Evolutionary conservation across 345 rosid genomes (phyloP).

Genomic region (Aquilaria yunnanensis): DNA sequence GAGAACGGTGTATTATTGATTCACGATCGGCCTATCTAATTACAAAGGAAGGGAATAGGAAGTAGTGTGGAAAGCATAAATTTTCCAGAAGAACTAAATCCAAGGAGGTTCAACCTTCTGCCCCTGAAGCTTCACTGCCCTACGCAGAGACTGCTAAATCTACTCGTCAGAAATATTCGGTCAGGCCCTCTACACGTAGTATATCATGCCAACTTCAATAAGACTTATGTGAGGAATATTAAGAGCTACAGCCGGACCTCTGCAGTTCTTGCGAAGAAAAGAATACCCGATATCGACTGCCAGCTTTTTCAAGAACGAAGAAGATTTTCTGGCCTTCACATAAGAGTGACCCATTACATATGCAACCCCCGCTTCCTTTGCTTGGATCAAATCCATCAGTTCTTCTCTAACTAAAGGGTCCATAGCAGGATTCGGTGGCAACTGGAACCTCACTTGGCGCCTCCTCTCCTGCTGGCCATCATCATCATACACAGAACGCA

Average conservation of each 20-base stretch:
- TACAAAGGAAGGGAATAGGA: too few species aligned
- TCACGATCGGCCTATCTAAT: too few species aligned
- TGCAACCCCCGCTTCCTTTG: constrained; percentile 86
- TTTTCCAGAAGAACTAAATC: too few species aligned
- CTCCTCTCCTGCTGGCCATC: constrained; percentile 53
- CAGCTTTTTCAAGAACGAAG: constrained; percentile 63
- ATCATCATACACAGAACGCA: constrained; percentile 63
- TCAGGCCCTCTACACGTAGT: constrained; percentile 48
- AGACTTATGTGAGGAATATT: constrained; percentile 92
- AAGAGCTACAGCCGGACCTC: constrained; percentile 88
- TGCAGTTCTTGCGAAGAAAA: constrained; percentile 89
- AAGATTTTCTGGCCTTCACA: constrained; percentile 70
- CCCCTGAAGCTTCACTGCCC: too few species aligned
- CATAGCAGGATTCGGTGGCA: constrained; percentile 51
- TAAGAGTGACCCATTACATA: constrained; percentile 89
- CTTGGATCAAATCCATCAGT: constrained; percentile 67
- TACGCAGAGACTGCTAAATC: too few species aligned
- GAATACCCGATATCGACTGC: constrained; percentile 78
- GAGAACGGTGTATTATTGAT: too few species aligned
- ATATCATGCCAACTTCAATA: constrained; percentile 94
- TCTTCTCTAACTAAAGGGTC: constrained; percentile 75
- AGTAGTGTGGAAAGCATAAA: too few species aligned
- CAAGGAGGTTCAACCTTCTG: too few species aligned
- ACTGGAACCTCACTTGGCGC: constrained; percentile 58
- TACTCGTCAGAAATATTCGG: too few species aligned